Conservation (phyloP, 805 yeast species). For the Candida anglica region DNA sequence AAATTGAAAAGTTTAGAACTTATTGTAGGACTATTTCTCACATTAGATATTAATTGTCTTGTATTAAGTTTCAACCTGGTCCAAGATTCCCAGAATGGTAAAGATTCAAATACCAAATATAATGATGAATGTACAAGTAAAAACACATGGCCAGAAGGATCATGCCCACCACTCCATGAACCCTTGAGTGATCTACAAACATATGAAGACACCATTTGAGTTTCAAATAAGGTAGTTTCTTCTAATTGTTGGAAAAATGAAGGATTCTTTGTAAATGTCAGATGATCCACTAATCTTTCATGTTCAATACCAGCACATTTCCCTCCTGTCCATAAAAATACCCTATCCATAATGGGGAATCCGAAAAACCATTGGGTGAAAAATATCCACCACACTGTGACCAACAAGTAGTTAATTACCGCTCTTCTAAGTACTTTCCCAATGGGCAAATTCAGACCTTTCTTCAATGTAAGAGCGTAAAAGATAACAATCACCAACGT, state of each 20-base stretch:
- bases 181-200: conserved; percentile 46
- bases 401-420: conserved; percentile 42
- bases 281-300: conserved; percentile 6
- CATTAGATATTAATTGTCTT: not conserved
- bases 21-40: not conserved
- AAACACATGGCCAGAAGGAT: conserved; percentile 93
- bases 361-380: conserved; percentile 90
- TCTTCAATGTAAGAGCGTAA: conserved; percentile 14
- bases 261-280: conserved; percentile 9
- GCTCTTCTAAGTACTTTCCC: conserved; percentile 13
- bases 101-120: conserved; percentile 62
- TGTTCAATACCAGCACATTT: conserved; percentile 43
- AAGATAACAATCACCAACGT: conserved; percentile 23
- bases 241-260: conserved; percentile 10
- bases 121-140: conserved; percentile 63
- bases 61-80: conserved; percentile 4
- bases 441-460: not conserved
- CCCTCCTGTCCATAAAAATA: conserved; percentile 83
- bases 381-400: conserved; percentile 78
- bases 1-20: conserved; percentile 1
- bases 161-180: conserved; percentile 84
- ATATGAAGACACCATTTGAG: conserved; percentile 23
- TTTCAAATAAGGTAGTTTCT: conserved; percentile 9
- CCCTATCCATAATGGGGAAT: conserved; percentile 81
- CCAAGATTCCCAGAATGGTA: conserved; percentile 35